Evolutionary conservation across 768 basidiomycete genomes (phyloP).

Genomic region (Amanita polypyramis): DNA sequence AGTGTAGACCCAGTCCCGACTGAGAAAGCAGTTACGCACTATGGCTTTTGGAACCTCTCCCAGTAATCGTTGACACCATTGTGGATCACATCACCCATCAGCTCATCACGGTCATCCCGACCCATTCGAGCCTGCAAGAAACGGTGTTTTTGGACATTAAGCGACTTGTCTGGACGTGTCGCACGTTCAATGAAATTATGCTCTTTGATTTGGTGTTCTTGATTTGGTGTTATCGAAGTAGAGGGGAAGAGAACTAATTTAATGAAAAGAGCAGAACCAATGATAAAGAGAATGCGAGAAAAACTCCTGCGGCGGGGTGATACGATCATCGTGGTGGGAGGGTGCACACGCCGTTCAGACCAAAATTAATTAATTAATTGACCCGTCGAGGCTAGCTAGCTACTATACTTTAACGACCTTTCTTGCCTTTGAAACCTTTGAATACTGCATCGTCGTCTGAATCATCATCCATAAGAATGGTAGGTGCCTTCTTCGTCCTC

Average conservation of each 20-base stretch:
- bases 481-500: conserved; percentile 21
- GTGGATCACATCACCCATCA: conserved; percentile 64
- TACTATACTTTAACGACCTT: conserved; percentile 3
- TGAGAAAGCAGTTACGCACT: conserved; percentile 29
- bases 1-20: too few species aligned
- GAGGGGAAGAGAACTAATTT: conserved; percentile 29
- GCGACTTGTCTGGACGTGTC: conserved; percentile 54
- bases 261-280: conserved; percentile 23
- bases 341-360: neutral
- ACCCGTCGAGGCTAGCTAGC: too few species aligned
- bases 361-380: too few species aligned
- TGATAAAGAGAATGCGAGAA: conserved; percentile 27
- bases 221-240: conserved; percentile 14
- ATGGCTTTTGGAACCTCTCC: conserved; percentile 87
- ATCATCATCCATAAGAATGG: conserved; percentile 48
- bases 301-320: conserved; percentile 40
- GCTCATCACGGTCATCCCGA: conserved; percentile 72
- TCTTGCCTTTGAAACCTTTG: conserved; percentile 41
- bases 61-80: conserved; percentile 84
- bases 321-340: conserved; percentile 23
- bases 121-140: conserved; percentile 87
- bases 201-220: conserved; percentile 31
- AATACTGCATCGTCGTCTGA: conserved; percentile 67
- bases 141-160: conserved; percentile 82
- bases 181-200: conserved; percentile 48